Evolutionary conservation across 2,329 filamentous ascomycete genomes (phyloP).

Genomic region (Plenodomus tracheiphilus): DNA sequence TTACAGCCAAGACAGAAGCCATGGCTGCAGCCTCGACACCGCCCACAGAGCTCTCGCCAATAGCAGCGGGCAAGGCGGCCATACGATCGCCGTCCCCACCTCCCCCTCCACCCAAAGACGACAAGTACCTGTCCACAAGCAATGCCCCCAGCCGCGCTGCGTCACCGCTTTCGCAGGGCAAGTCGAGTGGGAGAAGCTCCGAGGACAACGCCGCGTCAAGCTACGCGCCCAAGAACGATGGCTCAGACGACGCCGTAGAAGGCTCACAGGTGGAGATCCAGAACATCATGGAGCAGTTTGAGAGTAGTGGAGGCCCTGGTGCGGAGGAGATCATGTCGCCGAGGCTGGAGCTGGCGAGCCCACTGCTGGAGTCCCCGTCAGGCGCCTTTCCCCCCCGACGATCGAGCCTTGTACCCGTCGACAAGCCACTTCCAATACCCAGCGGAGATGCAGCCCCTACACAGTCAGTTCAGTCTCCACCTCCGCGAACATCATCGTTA

Average conservation of each 20-base stretch:
- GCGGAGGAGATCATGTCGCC: constrained; percentile 92
- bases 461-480: constrained; percentile 34
- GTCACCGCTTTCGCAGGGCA: constrained; percentile 34
- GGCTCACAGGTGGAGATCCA: constrained; percentile 85
- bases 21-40: constrained; percentile 25
- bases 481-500: constrained; percentile 40
- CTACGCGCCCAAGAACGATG: constrained; percentile 55
- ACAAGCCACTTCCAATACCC: constrained; percentile 43
- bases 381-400: constrained; percentile 77
- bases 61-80: constrained; percentile 33
- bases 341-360: constrained; percentile 78
- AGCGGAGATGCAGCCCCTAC: constrained; percentile 25
- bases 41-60: constrained; percentile 19
- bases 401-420: constrained; percentile 79
- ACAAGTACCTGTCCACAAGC: constrained; percentile 51
- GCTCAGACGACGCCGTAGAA: constrained; percentile 46
- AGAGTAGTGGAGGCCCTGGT: constrained; percentile 69
- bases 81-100: constrained; percentile 48
- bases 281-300: constrained; percentile 96
- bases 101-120: constrained; percentile 55
- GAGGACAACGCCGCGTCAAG: constrained; percentile 39
- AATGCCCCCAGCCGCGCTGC: constrained; percentile 48
- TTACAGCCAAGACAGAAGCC: constrained; percentile 21
- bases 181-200: constrained; percentile 47
- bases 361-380: constrained; percentile 65